A percentile compares a stretch with the other conserved stretches of the same genome.
Conservation (phyloP, 2,329 filamentous ascomycete species). For the Penicillium sp. region DNA sequence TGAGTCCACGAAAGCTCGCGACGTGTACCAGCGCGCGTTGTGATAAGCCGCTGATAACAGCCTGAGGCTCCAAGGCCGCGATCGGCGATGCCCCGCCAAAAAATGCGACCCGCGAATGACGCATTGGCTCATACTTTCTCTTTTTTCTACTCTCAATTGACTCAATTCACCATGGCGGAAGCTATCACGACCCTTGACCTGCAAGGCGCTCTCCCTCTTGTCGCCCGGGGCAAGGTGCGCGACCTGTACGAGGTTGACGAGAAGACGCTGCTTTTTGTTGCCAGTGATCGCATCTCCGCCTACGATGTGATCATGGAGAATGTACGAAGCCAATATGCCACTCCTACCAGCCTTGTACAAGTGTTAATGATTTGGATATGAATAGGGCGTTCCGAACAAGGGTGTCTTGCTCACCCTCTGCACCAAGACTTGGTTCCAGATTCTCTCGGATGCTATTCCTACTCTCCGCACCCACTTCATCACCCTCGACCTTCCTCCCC, state of each 20-base stretch:
- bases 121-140: constrained; percentile 12
- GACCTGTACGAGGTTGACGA: constrained; percentile 75
- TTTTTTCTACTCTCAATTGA: constrained; percentile 1
- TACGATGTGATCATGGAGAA: constrained; percentile 92
- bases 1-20: neutral
- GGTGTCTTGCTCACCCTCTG: constrained; percentile 68
- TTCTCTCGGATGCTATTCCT: constrained; percentile 59
- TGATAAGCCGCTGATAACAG: constrained; percentile 12
- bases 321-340: constrained; percentile 51
- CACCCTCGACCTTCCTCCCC: constrained; percentile 56
- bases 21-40: neutral
- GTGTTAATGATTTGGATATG: constrained; percentile 14
- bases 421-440: constrained; percentile 68
- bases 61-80: constrained; percentile 23
- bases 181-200: constrained; percentile 47
- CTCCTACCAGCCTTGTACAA: neutral
- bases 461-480: constrained; percentile 65
- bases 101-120: constrained; percentile 23
- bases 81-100: constrained; percentile 22
- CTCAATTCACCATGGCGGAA: constrained; percentile 32
- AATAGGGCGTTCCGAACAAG: constrained; percentile 67
- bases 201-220: constrained; percentile 46
- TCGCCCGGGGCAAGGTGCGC: constrained; percentile 73
- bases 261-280: constrained; percentile 75
- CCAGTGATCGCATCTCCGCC: constrained; percentile 88